These are phyloP conservation scores for Colletotrichum lentis DNA, from an alignment of 2,329 filamentous ascomycete genomes.

Conservation along the genomic window DNA sequence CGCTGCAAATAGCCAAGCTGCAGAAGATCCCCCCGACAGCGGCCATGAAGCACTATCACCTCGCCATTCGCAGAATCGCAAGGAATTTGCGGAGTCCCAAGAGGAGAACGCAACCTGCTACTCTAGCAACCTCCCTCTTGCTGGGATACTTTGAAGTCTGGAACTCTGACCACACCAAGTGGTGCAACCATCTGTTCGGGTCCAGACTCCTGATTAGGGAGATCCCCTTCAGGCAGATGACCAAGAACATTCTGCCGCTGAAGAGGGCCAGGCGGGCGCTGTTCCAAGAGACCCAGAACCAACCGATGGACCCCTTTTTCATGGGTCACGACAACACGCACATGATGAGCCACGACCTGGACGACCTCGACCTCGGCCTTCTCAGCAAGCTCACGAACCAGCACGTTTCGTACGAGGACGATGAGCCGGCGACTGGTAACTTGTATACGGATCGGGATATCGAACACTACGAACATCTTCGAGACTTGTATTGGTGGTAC, in stretches of 20 bases:
- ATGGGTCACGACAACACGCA: conserved; percentile 40
- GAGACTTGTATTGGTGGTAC: conserved; percentile 96
- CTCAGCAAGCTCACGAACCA: conserved; percentile 54
- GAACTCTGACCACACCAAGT: conserved; percentile 92
- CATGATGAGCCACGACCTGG: conserved; percentile 44
- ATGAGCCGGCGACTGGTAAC: conserved; percentile 41
- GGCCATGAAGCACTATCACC: conserved; percentile 90
- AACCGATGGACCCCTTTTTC: conserved; percentile 41
- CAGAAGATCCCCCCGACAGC: conserved; percentile 78
- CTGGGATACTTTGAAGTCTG: conserved; percentile 94
- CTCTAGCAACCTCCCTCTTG: conserved; percentile 85
- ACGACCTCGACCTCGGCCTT: conserved; percentile 54
- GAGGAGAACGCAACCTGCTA: conserved; percentile 77
- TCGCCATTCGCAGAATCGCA: conserved; percentile 80
- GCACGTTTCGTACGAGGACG: conserved; percentile 43
- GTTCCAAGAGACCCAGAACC: conserved; percentile 49
- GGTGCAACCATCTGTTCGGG: conserved; percentile 91
- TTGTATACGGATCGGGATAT: conserved; percentile 69
- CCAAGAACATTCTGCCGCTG: conserved; percentile 72
- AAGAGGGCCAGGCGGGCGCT: conserved; percentile 56
- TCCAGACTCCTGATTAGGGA: conserved; percentile 83
- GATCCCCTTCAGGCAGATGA: conserved; percentile 79
- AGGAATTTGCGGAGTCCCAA: conserved; percentile 75
- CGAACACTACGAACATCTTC: conserved; percentile 79
- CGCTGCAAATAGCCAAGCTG: conserved; percentile 86